Evolutionary conservation across 495 filamentous ascomycete species (phyloP).

Genomic region (Aspergillus panamensis): DNA sequence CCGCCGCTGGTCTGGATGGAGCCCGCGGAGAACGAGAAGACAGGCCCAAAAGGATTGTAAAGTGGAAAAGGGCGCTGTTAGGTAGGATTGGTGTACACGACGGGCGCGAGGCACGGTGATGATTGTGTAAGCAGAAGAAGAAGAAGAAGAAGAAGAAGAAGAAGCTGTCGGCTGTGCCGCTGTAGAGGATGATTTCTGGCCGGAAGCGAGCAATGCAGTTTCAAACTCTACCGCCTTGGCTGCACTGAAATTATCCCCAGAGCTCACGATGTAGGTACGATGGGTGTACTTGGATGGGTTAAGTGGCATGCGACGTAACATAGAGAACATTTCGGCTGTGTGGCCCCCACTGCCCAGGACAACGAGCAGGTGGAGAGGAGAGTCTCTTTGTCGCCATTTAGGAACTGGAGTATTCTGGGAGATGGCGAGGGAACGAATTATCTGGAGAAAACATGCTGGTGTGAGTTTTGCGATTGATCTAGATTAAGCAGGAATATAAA

Average conservation of each 20-base stretch:
- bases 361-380: conserved; percentile 66
- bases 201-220: conserved; percentile 23
- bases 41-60: conserved; percentile 53
- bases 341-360: conserved; percentile 92
- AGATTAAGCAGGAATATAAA: not conserved
- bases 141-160: too few species aligned
- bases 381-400: conserved; percentile 29
- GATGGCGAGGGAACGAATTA: conserved; percentile 26
- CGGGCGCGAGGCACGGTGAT: conserved; percentile 67
- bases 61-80: conserved; percentile 60
- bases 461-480: not conserved
- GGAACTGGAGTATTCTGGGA: conserved; percentile 36
- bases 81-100: conserved; percentile 70
- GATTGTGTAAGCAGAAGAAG: conserved; percentile 48
- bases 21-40: conserved; percentile 42
- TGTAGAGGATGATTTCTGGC: conserved; percentile 10
- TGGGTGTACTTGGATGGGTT: conserved; percentile 53
- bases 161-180: conserved; percentile 14
- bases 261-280: conserved; percentile 77
- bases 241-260: conserved; percentile 72
- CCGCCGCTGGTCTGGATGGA: conserved; percentile 28
- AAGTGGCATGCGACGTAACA: conserved; percentile 54
- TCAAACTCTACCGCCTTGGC: conserved; percentile 66
- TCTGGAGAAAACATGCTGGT: conserved; percentile 11
- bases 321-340: conserved; percentile 87